Evolutionary conservation across 441 rosid species (phyloP).

Genomic region (Eutrema salsugineum): DNA sequence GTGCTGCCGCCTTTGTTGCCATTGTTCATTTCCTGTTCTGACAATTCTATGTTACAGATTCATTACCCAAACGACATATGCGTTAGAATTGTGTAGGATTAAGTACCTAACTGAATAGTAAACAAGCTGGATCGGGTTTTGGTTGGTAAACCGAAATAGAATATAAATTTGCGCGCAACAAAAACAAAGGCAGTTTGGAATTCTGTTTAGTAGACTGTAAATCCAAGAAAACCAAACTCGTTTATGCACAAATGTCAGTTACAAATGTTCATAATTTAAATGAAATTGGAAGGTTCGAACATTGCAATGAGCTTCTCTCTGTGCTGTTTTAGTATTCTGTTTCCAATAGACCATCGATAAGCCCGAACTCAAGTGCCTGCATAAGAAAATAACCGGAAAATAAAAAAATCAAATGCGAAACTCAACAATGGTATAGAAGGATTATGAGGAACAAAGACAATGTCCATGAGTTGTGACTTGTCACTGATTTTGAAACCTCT

Average conservation of each 20-base stretch:
- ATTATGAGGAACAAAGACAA: not conserved
- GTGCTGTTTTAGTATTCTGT: slow-evolving; percentile 52
- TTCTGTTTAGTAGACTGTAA: not conserved
- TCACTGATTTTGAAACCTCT: not conserved
- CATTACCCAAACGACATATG: not conserved
- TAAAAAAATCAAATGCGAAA: not conserved
- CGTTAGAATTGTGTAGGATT: slow-evolving; percentile 13
- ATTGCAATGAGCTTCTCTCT: not conserved
- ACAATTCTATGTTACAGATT: not conserved
- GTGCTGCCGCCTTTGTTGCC: not conserved
- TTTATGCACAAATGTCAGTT: slow-evolving; percentile 21
- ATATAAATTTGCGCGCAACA: not conserved
- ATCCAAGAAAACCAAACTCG: slow-evolving; percentile 13
- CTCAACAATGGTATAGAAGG: not conserved
- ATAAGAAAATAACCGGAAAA: not conserved
- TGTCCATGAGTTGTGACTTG: not conserved
- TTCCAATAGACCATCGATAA: slow-evolving; percentile 73
- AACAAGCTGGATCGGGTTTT: not conserved
- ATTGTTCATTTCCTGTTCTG: not conserved
- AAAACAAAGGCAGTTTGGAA: not conserved
- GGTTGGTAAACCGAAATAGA: not conserved
- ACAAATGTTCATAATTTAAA: slow-evolving; percentile 3
- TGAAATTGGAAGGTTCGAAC: slow-evolving; percentile 7
- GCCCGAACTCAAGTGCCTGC: slow-evolving; percentile 92
- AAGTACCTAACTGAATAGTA: not conserved